Evolutionary conservation across 495 filamentous ascomycete genomes (phyloP).

Genomic region (Aspergillus heteromorphus): DNA sequence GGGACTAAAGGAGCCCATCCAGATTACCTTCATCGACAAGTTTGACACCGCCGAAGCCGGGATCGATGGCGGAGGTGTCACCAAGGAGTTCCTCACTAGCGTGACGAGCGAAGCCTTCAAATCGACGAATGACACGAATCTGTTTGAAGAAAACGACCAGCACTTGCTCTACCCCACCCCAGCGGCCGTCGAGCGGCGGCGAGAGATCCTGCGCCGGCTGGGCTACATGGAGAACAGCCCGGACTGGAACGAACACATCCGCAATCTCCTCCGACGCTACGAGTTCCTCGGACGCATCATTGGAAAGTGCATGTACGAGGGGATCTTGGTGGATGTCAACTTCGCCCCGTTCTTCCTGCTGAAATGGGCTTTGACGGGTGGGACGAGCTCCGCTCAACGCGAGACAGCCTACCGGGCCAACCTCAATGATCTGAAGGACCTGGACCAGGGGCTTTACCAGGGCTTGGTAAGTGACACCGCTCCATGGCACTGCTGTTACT

Average conservation of each 20-base stretch:
- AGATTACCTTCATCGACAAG: slow-evolving; percentile 93
- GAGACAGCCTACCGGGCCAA: slow-evolving; percentile 78
- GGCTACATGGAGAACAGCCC: slow-evolving; percentile 47
- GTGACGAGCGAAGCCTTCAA: slow-evolving; percentile 84
- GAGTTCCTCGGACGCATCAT: slow-evolving; percentile 91
- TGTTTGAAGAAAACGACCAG: slow-evolving; percentile 84
- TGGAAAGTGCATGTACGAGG: slow-evolving; percentile 97
- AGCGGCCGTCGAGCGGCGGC: slow-evolving; percentile 65
- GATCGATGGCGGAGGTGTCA: slow-evolving; percentile 95
- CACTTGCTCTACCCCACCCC: slow-evolving; percentile 91
- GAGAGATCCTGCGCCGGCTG: slow-evolving; percentile 50
- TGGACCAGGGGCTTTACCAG: slow-evolving; percentile 91
- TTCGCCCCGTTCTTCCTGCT: slow-evolving; percentile 96
- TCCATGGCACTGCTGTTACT: not conserved
- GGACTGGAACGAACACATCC: slow-evolving; percentile 53
- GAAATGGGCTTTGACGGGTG: slow-evolving; percentile 82
- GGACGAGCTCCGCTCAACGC: slow-evolving; percentile 50
- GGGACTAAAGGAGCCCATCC: slow-evolving; percentile 90
- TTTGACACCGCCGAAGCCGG: slow-evolving; percentile 85
- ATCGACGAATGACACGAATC: slow-evolving; percentile 42
- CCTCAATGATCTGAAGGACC: slow-evolving; percentile 86
- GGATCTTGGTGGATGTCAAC: slow-evolving; percentile 87
- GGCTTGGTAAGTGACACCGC: slow-evolving; percentile 55
- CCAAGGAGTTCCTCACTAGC: slow-evolving; percentile 94
- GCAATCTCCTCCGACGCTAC: slow-evolving; percentile 65